phyloP scores from a whole-genome alignment of 306 rosid genomes.

The Glycine tomentella region DNA sequence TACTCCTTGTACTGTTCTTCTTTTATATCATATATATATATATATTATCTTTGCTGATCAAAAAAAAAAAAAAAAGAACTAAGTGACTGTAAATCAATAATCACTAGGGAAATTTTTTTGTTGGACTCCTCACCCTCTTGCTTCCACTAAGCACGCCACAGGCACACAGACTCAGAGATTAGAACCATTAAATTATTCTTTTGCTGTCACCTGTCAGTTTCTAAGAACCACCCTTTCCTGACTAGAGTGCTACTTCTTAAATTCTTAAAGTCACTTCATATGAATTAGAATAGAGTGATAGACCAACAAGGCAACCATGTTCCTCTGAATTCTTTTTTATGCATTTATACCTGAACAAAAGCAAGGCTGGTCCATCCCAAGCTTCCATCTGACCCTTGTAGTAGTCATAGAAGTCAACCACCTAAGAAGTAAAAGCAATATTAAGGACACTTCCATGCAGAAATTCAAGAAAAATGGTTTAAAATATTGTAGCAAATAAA shows the following conservation, averaged over 20 bases:
- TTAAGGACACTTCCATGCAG: slow-evolving; percentile 36
- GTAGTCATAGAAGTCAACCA: slow-evolving; percentile 89
- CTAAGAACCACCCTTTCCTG: not conserved
- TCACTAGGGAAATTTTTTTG: too few relatives aligned
- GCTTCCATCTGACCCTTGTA: slow-evolving; percentile 99
- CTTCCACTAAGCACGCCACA: not conserved
- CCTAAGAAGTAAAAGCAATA: slow-evolving; percentile 59
- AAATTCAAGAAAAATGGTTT: slow-evolving; percentile 32
- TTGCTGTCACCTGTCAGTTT: not conserved
- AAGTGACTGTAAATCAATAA: slow-evolving; percentile 13
- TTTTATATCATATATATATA: too few relatives aligned
- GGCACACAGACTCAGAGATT: slow-evolving; percentile 5
- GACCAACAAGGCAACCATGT: slow-evolving; percentile 30
- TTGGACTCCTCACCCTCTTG: too few relatives aligned
- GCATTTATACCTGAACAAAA: slow-evolving; percentile 83
- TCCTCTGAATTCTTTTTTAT: slow-evolving; percentile 12
- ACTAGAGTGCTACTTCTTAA: slow-evolving; percentile 18
- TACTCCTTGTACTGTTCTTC: too few relatives aligned
- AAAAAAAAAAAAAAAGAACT: too few relatives aligned
- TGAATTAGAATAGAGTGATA: slow-evolving; percentile 16
- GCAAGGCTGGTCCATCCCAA: slow-evolving; percentile 99
- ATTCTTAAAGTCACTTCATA: slow-evolving; percentile 24
- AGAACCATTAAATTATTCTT: slow-evolving; percentile 28
- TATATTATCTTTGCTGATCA: too few relatives aligned
- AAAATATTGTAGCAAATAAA: slow-evolving; percentile 29